phyloP scores from a whole-genome alignment of 495 filamentous ascomycete species.

The Podospora didyma region DNA sequence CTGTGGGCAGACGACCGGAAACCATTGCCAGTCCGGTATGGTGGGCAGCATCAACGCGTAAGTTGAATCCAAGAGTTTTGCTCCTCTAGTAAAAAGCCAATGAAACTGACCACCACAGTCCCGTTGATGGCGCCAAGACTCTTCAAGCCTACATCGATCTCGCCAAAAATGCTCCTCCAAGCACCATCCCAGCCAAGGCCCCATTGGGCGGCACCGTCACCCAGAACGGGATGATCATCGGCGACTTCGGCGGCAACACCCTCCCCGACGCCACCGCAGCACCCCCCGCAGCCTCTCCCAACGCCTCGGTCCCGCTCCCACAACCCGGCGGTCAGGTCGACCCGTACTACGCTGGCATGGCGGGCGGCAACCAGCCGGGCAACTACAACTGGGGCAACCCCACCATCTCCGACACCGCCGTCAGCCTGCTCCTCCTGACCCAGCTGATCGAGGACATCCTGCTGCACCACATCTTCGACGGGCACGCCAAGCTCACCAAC shows the following conservation, averaged over 20 bases:
- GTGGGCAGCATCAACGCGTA: slow-evolving; percentile 39
- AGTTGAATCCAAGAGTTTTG: background rate
- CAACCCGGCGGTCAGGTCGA: slow-evolving; percentile 18
- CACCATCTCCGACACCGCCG: slow-evolving; percentile 24
- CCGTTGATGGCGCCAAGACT: slow-evolving; percentile 29
- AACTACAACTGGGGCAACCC: slow-evolving; percentile 33
- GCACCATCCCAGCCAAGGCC: slow-evolving; percentile 34
- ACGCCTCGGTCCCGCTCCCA: slow-evolving; percentile 22
- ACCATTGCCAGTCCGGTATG: slow-evolving; percentile 44
- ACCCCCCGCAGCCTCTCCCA: slow-evolving; percentile 9
- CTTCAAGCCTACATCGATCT: slow-evolving; percentile 29
- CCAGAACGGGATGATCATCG: slow-evolving; percentile 30
- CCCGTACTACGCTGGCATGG: slow-evolving; percentile 27
- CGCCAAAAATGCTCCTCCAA: slow-evolving; percentile 29
- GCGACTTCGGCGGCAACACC: slow-evolving; percentile 22
- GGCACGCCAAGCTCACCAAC: slow-evolving; percentile 20
- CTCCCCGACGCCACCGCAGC: slow-evolving; percentile 1
- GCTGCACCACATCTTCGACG: slow-evolving; percentile 27
- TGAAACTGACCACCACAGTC: slow-evolving; percentile 1
- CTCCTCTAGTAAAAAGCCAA: too few species aligned
- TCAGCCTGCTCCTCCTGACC: slow-evolving; percentile 22
- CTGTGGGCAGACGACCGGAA: slow-evolving; percentile 44
- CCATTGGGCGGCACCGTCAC: slow-evolving; percentile 32
- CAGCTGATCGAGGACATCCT: slow-evolving; percentile 33
- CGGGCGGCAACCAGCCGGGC: slow-evolving; percentile 32